Evolutionary conservation across 2,329 filamentous ascomycete genomes (phyloP), one percentile per base, ranked within the genome.

Genomic region (Coniella lustricola): DNA sequence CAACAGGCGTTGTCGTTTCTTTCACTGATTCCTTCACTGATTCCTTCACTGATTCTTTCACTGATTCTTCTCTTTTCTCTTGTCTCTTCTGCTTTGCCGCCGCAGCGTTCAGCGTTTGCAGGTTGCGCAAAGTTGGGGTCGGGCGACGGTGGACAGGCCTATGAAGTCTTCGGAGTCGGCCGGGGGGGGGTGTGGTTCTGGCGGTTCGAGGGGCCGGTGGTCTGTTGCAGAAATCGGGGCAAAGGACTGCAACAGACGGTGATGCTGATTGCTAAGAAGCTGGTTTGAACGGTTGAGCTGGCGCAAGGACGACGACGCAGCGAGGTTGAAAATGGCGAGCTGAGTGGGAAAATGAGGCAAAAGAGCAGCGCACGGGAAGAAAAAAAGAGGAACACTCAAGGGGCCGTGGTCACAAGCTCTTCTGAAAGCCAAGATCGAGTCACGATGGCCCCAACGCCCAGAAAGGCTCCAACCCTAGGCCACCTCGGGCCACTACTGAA

Each of bases 121-220:
- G n/a, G n/a, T n/a, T n/a, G n/a, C n/a, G n/a, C n/a, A n/a, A 12
- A 36, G 20, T 49, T 49, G 46, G 50, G 46, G 50, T 49, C 37
- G 33, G 18, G 22, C 31, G 49, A 49, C 46, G 38, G 36, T 18
- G 35, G 36, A 36, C 3, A 39, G 13, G 37, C 20, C 18, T n/a
- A 22, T 31, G 31, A 33, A 32, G 16, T 31, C 31, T 13, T 49
- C 41, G 29, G n/a, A n/a, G n/a, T n/a, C n/a, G n/a, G n/a, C n/a
- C n/a, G n/a, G n/a, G n/a, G n/a, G n/a, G n/a, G n/a, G n/a, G n/a
- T n/a, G n/a, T n/a, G n/a, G n/a, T n/a, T 12, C 36, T 17, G 17
- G 37, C 13, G 37, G 25, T 22, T 39, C 20, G 16, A 20, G 14
- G 37, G 20, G 20, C 25, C 37, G 21, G 37, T 13, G 32, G 32